Conservation (phyloP, 805 yeast genomes). For the Saccharomycopsis fodiens region DNA sequence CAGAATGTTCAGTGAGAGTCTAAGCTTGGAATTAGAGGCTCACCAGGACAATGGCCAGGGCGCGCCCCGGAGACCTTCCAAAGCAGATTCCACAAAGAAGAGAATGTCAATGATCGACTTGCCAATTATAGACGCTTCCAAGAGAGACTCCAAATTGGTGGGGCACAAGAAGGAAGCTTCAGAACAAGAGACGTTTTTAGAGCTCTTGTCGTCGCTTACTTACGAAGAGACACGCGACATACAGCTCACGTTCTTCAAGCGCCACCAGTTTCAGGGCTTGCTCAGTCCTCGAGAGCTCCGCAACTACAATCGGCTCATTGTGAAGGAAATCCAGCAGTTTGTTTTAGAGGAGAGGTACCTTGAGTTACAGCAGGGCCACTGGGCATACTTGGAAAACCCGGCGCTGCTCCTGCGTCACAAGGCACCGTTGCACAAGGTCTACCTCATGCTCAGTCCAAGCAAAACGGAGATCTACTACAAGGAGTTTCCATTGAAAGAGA, state of each 20-base stretch:
- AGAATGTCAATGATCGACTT: too few species aligned
- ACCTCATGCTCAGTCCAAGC: conserved; percentile 8
- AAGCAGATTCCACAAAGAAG: too few species aligned
- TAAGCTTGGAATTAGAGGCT: not conserved
- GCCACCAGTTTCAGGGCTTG: conserved; percentile 4
- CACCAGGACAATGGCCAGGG: conserved; percentile 1
- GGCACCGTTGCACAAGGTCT: conserved; percentile 1
- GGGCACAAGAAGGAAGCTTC: too few species aligned
- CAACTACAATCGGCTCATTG: conserved; percentile 1
- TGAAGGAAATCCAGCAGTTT: conserved; percentile 9
- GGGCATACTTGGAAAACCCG: conserved; percentile 8
- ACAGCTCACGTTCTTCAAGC: conserved; percentile 1
- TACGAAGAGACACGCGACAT: conserved; percentile 4
- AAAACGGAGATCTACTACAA: conserved; percentile 6
- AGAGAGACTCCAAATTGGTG: not conserved
- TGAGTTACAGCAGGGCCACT: conserved; percentile 7
- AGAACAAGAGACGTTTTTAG: too few species aligned
- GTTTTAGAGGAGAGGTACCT: conserved; percentile 8
- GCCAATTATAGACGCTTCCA: too few species aligned
- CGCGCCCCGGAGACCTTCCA: too few species aligned
- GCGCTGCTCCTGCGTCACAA: not conserved
- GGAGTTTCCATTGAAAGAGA: not conserved
- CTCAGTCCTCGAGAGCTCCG: not conserved
- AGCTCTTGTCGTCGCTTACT: not conserved
- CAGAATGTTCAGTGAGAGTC: conserved; percentile 5